Percentiles rank a stretch among this genome's conserved stretches.
Conservation (phyloP, 164 flowering plant genomes). For the Akebia trifoliata region DNA sequence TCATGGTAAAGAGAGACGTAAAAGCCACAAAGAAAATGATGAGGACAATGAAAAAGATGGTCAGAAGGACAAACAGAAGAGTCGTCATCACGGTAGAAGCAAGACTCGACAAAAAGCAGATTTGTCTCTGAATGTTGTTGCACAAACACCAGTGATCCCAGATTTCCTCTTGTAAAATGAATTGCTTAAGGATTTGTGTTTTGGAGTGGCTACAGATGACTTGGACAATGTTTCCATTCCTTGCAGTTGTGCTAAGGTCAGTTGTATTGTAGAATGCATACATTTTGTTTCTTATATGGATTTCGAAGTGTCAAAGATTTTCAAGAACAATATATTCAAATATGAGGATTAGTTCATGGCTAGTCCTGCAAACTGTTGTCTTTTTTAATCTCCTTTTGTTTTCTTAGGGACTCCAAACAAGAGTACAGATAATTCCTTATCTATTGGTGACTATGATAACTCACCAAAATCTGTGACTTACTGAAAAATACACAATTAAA, state of each 20-base stretch:
- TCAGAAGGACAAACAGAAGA: conserved; percentile 40
- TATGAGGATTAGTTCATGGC: no score
- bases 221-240: not conserved
- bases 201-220: conserved; percentile 4
- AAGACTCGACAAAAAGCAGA: conserved; percentile 53
- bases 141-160: conserved; percentile 59
- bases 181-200: not conserved
- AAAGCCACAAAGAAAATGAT: conserved; percentile 30
- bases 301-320: no score
- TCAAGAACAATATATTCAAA: no score
- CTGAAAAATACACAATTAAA: no score
- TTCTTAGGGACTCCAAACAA: no score
- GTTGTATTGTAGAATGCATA: not conserved
- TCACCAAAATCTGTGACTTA: no score
- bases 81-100: conserved; percentile 46
- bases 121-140: conserved; percentile 27
- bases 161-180: conserved; percentile 70
- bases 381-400: no score
- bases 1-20: conserved; percentile 52
- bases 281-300: not conserved
- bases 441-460: no score
- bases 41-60: conserved; percentile 32
- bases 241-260: not conserved
- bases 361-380: no score
- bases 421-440: no score